A percentile compares a stretch with the other conserved stretches of the same genome.
These are phyloP conservation scores for Poa pratensis DNA, from an alignment of 176 grass and related monocot species.

Conservation along the genomic window DNA sequence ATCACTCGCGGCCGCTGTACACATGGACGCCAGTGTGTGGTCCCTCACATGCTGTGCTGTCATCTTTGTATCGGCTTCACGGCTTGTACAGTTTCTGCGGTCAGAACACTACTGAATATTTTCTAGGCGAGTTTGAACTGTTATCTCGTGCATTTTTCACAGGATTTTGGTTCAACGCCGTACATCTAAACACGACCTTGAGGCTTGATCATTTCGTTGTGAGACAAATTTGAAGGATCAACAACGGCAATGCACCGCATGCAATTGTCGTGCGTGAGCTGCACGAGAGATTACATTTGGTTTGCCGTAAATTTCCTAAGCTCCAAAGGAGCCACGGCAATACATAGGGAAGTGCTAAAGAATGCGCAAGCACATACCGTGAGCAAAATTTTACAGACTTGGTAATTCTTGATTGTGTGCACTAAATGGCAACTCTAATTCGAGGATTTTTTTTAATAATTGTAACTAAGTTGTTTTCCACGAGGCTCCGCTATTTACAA, in stretches of 20 bases:
- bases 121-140: not conserved
- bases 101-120: not conserved
- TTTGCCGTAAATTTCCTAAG: not conserved
- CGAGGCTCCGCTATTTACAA: slow-evolving; percentile 71
- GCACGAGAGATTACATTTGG: not conserved
- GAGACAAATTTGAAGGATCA: not conserved
- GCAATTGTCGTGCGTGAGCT: too few relatives aligned
- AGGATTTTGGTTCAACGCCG: not conserved
- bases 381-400: not conserved
- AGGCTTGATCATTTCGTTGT: not conserved
- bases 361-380: not conserved
- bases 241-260: not conserved
- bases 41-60: slow-evolving; percentile 23
- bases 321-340: not conserved
- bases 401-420: not conserved
- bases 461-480: slow-evolving; percentile 62
- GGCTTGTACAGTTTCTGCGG: not conserved
- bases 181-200: not conserved
- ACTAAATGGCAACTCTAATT: not conserved
- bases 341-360: not conserved
- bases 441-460: not conserved
- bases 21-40: slow-evolving; percentile 25
- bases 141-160: not conserved
- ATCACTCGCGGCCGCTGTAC: not conserved
- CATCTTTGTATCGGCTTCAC: not conserved